Evolutionary conservation across 768 basidiomycete genomes (phyloP).

Genomic region (Boletus speciosus): DNA sequence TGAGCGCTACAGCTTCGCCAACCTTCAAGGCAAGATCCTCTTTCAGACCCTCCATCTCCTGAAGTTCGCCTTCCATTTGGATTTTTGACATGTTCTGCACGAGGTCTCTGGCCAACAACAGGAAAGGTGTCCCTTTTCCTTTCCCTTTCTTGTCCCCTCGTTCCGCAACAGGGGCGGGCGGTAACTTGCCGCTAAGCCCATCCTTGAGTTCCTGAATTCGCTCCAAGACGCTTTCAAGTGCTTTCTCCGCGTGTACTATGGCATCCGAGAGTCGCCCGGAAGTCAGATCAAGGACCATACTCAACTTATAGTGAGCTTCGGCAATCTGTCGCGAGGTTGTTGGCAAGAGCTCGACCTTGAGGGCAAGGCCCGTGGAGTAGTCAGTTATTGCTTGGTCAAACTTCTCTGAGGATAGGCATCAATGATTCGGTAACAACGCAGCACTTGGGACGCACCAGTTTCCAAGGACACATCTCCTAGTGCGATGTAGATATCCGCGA

Average conservation of each 20-base stretch:
- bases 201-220: slow-evolving; percentile 60
- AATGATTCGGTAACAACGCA: not conserved
- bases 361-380: slow-evolving; percentile 70
- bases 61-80: slow-evolving; percentile 77
- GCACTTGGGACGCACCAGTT: slow-evolving; percentile 61
- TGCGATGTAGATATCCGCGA: slow-evolving; percentile 87
- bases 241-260: slow-evolving; percentile 75
- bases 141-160: slow-evolving; percentile 57
- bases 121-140: slow-evolving; percentile 52
- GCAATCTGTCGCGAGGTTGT: slow-evolving; percentile 91
- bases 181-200: slow-evolving; percentile 36
- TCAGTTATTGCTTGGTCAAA: slow-evolving; percentile 92
- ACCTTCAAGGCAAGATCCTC: slow-evolving; percentile 87
- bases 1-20: not conserved
- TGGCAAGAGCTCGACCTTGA: slow-evolving; percentile 74
- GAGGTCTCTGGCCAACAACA: slow-evolving; percentile 39
- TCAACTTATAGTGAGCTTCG: slow-evolving; percentile 91
- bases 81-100: slow-evolving; percentile 64
- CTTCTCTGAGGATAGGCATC: slow-evolving; percentile 59
- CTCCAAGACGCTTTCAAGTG: slow-evolving; percentile 71
- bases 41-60: slow-evolving; percentile 71
- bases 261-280: slow-evolving; percentile 80
- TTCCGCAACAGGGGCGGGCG: slow-evolving; percentile 30
- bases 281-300: slow-evolving; percentile 89
- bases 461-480: slow-evolving; percentile 97